Evolutionary conservation across 768 basidiomycete species (phyloP).

Genomic region (Favolaschia claudopus): DNA sequence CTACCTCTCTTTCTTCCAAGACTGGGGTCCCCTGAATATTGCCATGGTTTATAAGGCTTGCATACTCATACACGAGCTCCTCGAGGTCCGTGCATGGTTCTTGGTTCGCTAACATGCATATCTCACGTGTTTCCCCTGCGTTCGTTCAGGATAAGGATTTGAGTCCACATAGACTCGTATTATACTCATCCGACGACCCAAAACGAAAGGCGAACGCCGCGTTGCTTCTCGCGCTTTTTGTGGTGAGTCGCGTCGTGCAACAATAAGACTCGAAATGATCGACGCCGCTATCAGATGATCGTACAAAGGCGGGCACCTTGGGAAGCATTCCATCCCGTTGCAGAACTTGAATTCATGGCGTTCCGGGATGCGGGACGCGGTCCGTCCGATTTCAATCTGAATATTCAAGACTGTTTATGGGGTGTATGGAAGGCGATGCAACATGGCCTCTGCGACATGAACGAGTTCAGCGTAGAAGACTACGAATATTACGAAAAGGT

Average conservation of each 20-base stretch:
- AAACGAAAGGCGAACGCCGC: conserved; percentile 93
- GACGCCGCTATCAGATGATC: conserved; percentile 72
- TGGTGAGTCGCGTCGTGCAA: conserved; percentile 60
- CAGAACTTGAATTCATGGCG: conserved; percentile 91
- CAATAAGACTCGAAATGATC: conserved; percentile 13
- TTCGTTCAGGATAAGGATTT: conserved; percentile 74
- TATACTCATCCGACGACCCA: conserved; percentile 90
- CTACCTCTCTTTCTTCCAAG: conserved; percentile 93
- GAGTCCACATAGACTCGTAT: conserved; percentile 74
- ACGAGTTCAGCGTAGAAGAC: conserved; percentile 91
- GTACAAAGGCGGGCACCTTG: conserved; percentile 89
- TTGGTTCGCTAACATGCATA: conserved; percentile 41
- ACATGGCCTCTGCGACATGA: conserved; percentile 92
- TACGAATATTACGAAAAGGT: conserved; percentile 97
- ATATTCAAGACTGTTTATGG: conserved; percentile 91
- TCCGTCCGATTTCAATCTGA: conserved; percentile 90
- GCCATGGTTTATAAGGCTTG: conserved; percentile 95
- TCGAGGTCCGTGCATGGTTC: conserved; percentile 63
- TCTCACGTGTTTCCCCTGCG: conserved; percentile 46
- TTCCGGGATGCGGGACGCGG: conserved; percentile 97
- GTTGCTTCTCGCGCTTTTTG: conserved; percentile 91
- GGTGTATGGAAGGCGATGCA: conserved; percentile 91
- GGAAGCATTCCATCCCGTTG: conserved; percentile 95
- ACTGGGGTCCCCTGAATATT: conserved; percentile 92
- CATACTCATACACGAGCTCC: conserved; percentile 88